Conservation (phyloP, 2,329 filamentous ascomycete species). For the Fusarium zealandicum region DNA sequence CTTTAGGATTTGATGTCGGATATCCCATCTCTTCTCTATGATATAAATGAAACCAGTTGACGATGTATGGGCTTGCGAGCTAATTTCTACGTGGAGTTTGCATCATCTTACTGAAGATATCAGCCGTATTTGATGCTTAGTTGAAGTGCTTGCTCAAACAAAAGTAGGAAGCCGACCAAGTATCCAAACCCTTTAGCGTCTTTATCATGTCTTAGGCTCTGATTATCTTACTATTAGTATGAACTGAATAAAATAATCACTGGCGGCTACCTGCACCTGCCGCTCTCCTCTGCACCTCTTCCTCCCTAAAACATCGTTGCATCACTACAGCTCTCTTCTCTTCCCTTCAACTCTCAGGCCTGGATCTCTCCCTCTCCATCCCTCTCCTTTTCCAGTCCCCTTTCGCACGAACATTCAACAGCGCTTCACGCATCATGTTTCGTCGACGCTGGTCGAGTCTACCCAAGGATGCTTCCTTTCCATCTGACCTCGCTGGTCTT, state of each 20-base stretch:
- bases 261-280: constrained; percentile 24
- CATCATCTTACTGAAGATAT: too few relatives aligned
- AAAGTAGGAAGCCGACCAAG: too few relatives aligned
- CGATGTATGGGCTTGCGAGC: not conserved
- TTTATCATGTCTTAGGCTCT: too few relatives aligned
- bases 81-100: too few relatives aligned
- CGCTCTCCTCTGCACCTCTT: not conserved
- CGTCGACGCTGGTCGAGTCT: constrained; percentile 72
- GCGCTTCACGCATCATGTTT: constrained; percentile 65
- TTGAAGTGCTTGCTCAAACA: too few relatives aligned
- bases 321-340: not conserved
- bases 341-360: not conserved
- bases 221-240: too few relatives aligned
- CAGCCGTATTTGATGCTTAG: too few relatives aligned
- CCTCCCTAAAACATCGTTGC: constrained; percentile 4
- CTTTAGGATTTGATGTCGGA: constrained; percentile 18
- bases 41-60: constrained; percentile 9
- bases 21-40: constrained; percentile 32
- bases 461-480: constrained; percentile 73
- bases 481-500: constrained; percentile 70
- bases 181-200: too few relatives aligned
- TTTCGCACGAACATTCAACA: not conserved
- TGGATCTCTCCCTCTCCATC: not conserved
- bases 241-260: not conserved
- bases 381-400: not conserved